Base-by-base conservation (phyloP, 1,139 yeast species). In the Diutina mesorugosa region DNA sequence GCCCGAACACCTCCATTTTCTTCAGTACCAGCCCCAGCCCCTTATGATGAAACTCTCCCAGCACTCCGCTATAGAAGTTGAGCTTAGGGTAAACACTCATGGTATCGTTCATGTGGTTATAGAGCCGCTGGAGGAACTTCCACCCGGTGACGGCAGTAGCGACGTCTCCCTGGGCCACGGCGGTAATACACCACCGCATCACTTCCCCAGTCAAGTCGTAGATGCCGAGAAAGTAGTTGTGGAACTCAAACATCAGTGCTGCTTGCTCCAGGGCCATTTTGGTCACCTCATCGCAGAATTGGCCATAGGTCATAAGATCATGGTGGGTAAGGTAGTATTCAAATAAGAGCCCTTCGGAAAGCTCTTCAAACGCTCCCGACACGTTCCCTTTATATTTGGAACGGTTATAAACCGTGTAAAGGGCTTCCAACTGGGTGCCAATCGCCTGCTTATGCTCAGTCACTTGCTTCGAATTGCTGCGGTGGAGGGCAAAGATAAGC, bases 161-260 rank as follows among this genome's bases (percentile, higher is more conserved):
- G 26, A 32, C 14, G 7, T 30, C n/a, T 9, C 45, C 53, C 28
- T 30, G 45, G 6, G 53, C 41, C 35, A 50, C 28, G 26, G 28
- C 28, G 16, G n/a, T 50, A 30, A 72, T 69, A 9, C 73, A 67
- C 57, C 65, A 69, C 46, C 76, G 60, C 78, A 74, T 74, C 38
- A 74, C 64, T 57, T 74, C 79, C 0, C 79, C 79, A 0, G 78
- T 72, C 56, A 74, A 64, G 60, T 74, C 79, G 61, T 73, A 69
- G 12, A 74, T 58, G 0, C 78, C 79, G 67, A 73, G 66, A 28
- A 74, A 60, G 60, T 69, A 74, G 61, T 74, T 77, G 56, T 69
- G 69, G 28, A 50, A 50, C 14, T 50, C 53, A 32, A 50, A 12
- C 45, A 50, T 32, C 29, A 29, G n/a, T 14, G 45, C 28, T 5